Percentiles rank a stretch among this genome's conserved stretches.
phyloP scores from a whole-genome alignment of 177 flowering plant species.

The Vitis hybrid region DNA sequence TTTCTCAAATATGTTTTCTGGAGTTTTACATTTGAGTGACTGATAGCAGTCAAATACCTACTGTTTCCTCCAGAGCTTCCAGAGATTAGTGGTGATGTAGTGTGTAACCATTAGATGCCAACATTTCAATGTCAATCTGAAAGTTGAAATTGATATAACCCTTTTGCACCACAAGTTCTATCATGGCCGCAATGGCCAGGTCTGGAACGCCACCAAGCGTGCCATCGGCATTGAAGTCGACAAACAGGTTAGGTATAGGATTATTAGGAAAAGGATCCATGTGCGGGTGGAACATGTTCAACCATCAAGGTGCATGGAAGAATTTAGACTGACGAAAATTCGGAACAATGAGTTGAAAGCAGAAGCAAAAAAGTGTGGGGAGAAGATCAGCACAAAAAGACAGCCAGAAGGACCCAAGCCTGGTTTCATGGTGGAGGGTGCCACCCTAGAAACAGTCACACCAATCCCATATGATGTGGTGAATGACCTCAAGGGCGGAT shows the following conservation, averaged over 20 bases:
- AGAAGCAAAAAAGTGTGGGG: constrained; percentile 43
- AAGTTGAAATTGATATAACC: too few relatives aligned
- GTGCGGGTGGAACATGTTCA: constrained; percentile 49
- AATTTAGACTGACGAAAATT: constrained; percentile 32
- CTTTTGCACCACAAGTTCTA: too few relatives aligned
- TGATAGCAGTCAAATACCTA: too few relatives aligned
- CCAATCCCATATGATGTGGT: constrained; percentile 60
- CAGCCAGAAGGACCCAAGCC: constrained; percentile 54
- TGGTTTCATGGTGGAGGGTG: constrained; percentile 57
- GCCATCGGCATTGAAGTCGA: too few relatives aligned
- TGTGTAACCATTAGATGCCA: too few relatives aligned
- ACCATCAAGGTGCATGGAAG: constrained; percentile 50
- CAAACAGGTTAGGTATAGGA: constrained; percentile 37
- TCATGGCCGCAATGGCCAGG: too few relatives aligned
- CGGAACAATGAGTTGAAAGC: constrained; percentile 46
- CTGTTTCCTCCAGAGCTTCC: too few relatives aligned
- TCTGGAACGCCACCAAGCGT: too few relatives aligned
- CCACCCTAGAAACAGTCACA: constrained; percentile 49
- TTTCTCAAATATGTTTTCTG: too few relatives aligned
- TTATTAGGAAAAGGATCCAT: constrained; percentile 52
- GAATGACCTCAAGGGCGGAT: constrained; percentile 57
- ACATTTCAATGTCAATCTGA: too few relatives aligned
- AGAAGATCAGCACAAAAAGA: constrained; percentile 52
- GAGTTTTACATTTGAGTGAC: too few relatives aligned
- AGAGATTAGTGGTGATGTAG: too few relatives aligned